These are phyloP conservation scores for Nephelium lappaceum DNA, from an alignment of 345 rosid species.

Conservation along the genomic window DNA sequence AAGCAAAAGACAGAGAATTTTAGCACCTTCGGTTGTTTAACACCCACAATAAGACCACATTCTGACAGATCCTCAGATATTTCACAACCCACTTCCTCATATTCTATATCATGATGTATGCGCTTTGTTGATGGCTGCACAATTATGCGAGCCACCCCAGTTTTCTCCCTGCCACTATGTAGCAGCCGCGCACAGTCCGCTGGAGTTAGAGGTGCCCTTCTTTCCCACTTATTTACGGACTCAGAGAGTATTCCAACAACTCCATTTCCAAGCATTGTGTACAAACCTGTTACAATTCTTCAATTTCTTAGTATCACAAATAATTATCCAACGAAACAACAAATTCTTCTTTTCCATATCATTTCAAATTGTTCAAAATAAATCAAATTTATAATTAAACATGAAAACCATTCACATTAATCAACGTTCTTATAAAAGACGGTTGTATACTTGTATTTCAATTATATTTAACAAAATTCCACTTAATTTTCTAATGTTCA, in stretches of 20 bases:
- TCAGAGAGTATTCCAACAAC: conserved; percentile 85
- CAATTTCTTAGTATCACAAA: neutral
- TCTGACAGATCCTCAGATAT: conserved; percentile 83
- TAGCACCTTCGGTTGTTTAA: conserved; percentile 78
- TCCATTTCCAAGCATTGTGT: conserved; percentile 79
- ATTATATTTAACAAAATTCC: neutral
- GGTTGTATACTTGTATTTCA: neutral
- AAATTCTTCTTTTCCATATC: neutral
- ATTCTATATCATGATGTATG: conserved; percentile 79
- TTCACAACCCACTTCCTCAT: conserved; percentile 83
- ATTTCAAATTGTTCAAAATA: neutral
- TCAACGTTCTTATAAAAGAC: neutral
- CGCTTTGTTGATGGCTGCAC: conserved; percentile 93
- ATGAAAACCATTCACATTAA: neutral
- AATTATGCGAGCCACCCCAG: conserved; percentile 75
- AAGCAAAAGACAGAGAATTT: neutral
- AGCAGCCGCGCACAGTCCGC: conserved; percentile 89
- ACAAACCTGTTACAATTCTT: conserved; percentile 16
- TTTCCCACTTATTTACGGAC: conserved; percentile 86
- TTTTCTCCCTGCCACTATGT: conserved; percentile 60
- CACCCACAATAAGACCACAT: conserved; percentile 80
- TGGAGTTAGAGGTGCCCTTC: conserved; percentile 87
- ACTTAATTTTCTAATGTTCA: neutral
- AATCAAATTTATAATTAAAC: neutral
- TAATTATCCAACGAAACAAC: neutral